Conservation (phyloP, 2,329 filamentous ascomycete species). For the Elsinoe australis region DNA sequence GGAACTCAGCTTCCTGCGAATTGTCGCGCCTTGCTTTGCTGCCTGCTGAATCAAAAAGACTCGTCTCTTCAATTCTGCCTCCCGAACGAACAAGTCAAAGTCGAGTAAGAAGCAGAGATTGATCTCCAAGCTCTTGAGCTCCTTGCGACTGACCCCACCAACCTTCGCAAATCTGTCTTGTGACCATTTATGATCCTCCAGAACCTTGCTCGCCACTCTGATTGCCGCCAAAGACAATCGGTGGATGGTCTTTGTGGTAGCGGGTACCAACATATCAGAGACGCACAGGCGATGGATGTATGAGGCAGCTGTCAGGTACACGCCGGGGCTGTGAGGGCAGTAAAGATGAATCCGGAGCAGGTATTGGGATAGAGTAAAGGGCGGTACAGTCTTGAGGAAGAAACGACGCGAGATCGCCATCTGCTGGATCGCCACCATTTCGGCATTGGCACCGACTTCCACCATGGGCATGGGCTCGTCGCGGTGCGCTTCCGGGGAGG, state of each 20-base stretch:
- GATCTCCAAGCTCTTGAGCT: constrained; percentile 79
- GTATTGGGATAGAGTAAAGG: constrained; percentile 77
- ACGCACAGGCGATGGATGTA: constrained; percentile 82
- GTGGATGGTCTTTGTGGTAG: constrained; percentile 79
- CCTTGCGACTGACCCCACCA: constrained; percentile 73
- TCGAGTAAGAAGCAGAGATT: constrained; percentile 61
- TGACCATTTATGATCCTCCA: constrained; percentile 86
- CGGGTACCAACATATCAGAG: constrained; percentile 64
- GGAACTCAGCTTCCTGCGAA: constrained; percentile 24
- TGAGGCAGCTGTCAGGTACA: constrained; percentile 80
- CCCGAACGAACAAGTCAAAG: constrained; percentile 56
- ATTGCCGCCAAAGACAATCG: constrained; percentile 76
- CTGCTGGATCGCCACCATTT: constrained; percentile 69
- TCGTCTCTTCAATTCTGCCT: constrained; percentile 27
- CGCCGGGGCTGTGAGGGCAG: constrained; percentile 87
- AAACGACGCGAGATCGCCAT: constrained; percentile 85
- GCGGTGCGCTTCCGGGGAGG: constrained; percentile 44
- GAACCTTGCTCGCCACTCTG: constrained; percentile 82
- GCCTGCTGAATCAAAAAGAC: constrained; percentile 32
- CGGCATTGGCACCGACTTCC: constrained; percentile 54
- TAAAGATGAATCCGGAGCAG: constrained; percentile 78
- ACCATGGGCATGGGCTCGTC: constrained; percentile 41
- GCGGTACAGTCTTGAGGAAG: constrained; percentile 79
- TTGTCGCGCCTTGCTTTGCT: constrained; percentile 24
- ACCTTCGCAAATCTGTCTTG: constrained; percentile 79